Conservation (phyloP, 345 rosid genomes). For the Pistacia vera region DNA sequence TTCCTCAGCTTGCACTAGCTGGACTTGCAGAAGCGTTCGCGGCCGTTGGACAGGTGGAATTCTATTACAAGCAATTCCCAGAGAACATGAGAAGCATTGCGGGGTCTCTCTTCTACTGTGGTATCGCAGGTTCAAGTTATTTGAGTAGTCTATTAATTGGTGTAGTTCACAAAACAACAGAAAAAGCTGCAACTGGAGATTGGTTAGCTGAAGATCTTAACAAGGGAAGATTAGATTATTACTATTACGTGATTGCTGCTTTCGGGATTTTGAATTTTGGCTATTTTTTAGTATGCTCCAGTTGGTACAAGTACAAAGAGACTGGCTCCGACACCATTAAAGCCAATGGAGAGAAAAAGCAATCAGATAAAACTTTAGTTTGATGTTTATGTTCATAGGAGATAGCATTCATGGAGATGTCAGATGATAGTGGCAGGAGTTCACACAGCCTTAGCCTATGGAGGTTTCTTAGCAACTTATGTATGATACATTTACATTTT, state of each 20-base stretch:
- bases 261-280: slow-evolving; percentile 36
- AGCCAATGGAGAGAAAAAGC: slow-evolving; percentile 13
- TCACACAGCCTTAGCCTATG: neutral
- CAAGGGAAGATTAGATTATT: slow-evolving; percentile 51
- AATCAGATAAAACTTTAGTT: slow-evolving; percentile 10
- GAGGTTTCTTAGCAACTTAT: neutral
- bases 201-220: slow-evolving; percentile 63
- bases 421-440: too few relatives aligned
- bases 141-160: slow-evolving; percentile 40
- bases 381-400: slow-evolving; percentile 7
- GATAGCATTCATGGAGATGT: neutral
- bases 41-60: slow-evolving; percentile 42
- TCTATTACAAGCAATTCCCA: slow-evolving; percentile 62
- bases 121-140: slow-evolving; percentile 44
- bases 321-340: neutral
- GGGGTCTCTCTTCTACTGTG: slow-evolving; percentile 47
- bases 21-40: slow-evolving; percentile 53
- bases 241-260: slow-evolving; percentile 43
- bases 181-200: slow-evolving; percentile 29
- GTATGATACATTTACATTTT: too few relatives aligned
- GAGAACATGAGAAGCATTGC: slow-evolving; percentile 65
- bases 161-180: slow-evolving; percentile 40
- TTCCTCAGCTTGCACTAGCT: slow-evolving; percentile 47
- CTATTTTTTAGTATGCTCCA: slow-evolving; percentile 43
- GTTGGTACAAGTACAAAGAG: slow-evolving; percentile 47